These are phyloP conservation scores for Chloromonas sp. DNA, from an alignment of 163 green algal species.

Conservation along the genomic window DNA sequence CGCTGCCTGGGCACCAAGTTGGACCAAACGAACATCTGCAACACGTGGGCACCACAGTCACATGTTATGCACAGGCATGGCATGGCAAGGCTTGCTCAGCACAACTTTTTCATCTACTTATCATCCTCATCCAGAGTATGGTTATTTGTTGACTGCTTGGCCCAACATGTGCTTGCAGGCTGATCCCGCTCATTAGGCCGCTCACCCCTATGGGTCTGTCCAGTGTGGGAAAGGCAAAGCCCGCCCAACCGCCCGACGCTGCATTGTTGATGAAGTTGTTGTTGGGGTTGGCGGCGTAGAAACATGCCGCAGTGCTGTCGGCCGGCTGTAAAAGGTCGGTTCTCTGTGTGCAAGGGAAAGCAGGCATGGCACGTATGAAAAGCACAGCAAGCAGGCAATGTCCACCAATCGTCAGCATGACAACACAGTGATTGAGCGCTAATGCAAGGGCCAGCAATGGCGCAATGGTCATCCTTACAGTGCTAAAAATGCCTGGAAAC, in stretches of 20 bases:
- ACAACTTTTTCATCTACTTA: too few species aligned
- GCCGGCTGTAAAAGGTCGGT: constrained; percentile 34
- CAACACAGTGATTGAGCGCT: not conserved
- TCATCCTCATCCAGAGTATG: too few species aligned
- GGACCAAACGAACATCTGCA: constrained; percentile 14
- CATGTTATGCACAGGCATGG: not conserved
- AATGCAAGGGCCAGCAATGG: too few species aligned
- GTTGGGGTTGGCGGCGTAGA: constrained; percentile 65
- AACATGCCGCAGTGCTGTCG: constrained; percentile 46
- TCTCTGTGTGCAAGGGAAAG: constrained; percentile 2
- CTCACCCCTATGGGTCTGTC: constrained; percentile 35
- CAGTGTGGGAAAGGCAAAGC: constrained; percentile 57
- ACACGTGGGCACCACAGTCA: not conserved
- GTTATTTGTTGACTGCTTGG: too few species aligned
- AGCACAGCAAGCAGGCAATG: not conserved
- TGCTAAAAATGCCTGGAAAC: too few species aligned
- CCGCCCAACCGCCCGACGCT: constrained; percentile 53
- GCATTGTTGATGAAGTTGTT: constrained; percentile 59
- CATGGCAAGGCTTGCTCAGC: too few species aligned
- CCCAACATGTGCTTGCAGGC: too few species aligned
- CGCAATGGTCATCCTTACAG: too few species aligned
- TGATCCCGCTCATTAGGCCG: not conserved
- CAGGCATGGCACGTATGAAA: not conserved
- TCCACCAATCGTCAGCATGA: not conserved
- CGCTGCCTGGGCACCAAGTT: constrained; percentile 22